Conservation (phyloP, 139 green algal genomes). For the Zygnema cylindricum region DNA sequence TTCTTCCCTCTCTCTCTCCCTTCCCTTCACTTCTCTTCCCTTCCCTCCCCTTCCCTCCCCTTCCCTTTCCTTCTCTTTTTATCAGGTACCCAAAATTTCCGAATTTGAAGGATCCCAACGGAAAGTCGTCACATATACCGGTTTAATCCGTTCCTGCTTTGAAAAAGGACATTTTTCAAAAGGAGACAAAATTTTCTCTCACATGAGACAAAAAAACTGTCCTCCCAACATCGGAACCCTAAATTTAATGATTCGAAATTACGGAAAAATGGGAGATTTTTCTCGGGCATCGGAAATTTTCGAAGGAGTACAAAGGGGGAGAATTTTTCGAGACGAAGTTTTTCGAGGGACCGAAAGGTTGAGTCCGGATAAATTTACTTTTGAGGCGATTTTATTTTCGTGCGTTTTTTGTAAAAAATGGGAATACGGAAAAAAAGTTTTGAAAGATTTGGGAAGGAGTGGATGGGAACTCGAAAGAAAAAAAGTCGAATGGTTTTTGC, state of each 20-base stretch:
- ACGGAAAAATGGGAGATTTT: constrained; percentile 3
- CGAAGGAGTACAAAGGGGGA: neutral
- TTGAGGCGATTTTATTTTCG: constrained; percentile 1
- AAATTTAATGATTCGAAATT: constrained; percentile 33
- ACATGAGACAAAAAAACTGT: constrained; percentile 14
- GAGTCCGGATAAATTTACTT: constrained; percentile 6
- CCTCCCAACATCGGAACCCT: constrained; percentile 28
- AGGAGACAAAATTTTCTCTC: neutral
- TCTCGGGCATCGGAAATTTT: neutral
- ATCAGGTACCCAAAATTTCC: constrained; percentile 29
- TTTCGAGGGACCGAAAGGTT: neutral
- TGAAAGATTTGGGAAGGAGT: neutral
- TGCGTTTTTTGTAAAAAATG: constrained; percentile 19
- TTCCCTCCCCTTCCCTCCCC: neutral
- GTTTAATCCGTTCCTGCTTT: constrained; percentile 23
- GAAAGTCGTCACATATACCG: constrained; percentile 29
- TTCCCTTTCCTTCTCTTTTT: neutral
- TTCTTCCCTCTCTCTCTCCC: neutral
- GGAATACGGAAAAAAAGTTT: neutral
- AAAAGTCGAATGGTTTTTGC: constrained; percentile 9
- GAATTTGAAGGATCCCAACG: neutral
- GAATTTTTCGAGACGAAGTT: neutral
- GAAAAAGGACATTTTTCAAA: neutral
- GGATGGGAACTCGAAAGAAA: neutral
- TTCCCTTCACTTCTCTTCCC: neutral